Evolutionary conservation across 495 filamentous ascomycete genomes (phyloP), one percentile per base, ranked within the genome.

Genomic region (Ascodesmis nigricans): DNA sequence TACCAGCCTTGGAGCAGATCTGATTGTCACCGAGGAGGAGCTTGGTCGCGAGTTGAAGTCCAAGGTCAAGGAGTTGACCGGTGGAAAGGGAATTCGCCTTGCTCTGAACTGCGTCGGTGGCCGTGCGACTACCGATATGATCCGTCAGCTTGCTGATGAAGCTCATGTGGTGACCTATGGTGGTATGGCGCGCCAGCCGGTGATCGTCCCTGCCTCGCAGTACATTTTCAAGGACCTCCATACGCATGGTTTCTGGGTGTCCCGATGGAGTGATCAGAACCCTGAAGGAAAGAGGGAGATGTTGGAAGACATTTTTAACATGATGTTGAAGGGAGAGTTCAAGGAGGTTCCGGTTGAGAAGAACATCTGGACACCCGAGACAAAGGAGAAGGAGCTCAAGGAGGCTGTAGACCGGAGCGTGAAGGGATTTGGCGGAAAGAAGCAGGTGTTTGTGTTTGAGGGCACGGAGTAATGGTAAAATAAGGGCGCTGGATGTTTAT

Each of bases 71-170:
- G 65, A 75, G 32, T 49, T 54, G 38, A 67, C 70, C 3, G 75
- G 67, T 2, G 58, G 66, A 10, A 71, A 80, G 36, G 61, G 65
- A 0, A 59, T 91, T 26, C 65, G 69, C 36, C 56, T 97, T 3
- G 90, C 69, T 0, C 53, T 97, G 29, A 95, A 97, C 49, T 97
- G 90, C 50, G 87, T 97, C 0, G 90, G 87, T n/a, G 87, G 87
- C 1, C 76, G 79, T 51, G 66, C 70, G 23, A 77, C 78, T 3
- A 65, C 68, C 17, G 64, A 71, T 1, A 55, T 95, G 43, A 75
- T 79, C 3, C 73, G 73, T 52, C 57, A 61, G 1, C 58, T 97
- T 17, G 36, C 62, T 1, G 55, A 61, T 0, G 65, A 66, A 11
- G 79, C 66, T 1, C 68, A 74, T 29, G 61, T 93, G 57, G 80